Conservation (phyloP, 169 alveolate species). For the Haemoproteus tartakovskyi region DNA sequence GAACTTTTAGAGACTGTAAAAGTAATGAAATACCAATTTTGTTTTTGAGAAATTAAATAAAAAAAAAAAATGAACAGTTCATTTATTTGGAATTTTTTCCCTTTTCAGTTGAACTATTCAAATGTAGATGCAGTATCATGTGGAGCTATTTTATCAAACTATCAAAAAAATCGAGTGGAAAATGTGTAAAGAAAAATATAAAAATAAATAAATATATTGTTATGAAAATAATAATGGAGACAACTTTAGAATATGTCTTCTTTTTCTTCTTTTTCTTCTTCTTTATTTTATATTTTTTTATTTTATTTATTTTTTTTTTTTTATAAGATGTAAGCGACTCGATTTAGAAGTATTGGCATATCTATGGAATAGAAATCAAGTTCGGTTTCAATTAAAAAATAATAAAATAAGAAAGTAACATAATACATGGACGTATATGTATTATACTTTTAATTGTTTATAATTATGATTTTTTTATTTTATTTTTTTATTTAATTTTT, state of each 20-base stretch:
- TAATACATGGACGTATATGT: no score
- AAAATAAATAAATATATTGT: no score
- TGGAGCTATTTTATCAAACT: conserved; percentile 97
- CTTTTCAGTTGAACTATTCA: conserved; percentile 30
- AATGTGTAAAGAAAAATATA: conserved; percentile 88
- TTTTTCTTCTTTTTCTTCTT: conserved; percentile 4
- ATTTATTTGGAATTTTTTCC: no score
- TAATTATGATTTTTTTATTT: conserved; percentile 79
- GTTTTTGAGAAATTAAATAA: no score
- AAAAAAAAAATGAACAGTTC: no score
- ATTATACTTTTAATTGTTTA: conserved; percentile 69
- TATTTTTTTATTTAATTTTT: no score
- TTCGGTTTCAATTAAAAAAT: conserved; percentile 26
- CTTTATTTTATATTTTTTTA: neutral
- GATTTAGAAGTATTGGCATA: conserved; percentile 69
- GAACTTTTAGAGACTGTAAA: conserved; percentile 67
- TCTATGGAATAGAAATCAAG: conserved; percentile 73
- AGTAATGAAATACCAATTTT: conserved; percentile 55
- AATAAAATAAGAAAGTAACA: neutral
- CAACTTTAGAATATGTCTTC: no score
- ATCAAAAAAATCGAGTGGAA: conserved; percentile 94
- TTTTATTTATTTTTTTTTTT: neutral
- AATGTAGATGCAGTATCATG: conserved; percentile 68
- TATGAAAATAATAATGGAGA: no score
- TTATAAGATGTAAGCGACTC: conserved; percentile 32